Evolutionary conservation across 2,329 filamentous ascomycete genomes (phyloP).

Genomic region (Colletotrichum orbiculare): DNA sequence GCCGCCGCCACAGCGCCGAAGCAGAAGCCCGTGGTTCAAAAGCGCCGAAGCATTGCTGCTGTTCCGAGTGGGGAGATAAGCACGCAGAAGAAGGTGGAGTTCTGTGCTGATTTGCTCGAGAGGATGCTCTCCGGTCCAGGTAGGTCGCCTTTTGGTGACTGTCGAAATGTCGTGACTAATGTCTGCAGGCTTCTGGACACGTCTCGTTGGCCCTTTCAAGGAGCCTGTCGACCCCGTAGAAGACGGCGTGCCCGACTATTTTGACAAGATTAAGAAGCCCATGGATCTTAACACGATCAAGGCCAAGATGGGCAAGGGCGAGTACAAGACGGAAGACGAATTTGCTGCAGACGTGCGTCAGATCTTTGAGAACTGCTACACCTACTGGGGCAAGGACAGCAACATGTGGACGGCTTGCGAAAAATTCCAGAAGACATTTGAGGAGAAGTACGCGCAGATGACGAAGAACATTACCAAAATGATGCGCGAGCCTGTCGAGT

Average conservation of each 20-base stretch:
- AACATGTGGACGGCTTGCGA: slow-evolving; percentile 66
- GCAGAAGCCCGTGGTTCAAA: slow-evolving; percentile 46
- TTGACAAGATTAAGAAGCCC: slow-evolving; percentile 68
- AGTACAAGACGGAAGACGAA: slow-evolving; percentile 63
- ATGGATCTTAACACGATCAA: slow-evolving; percentile 73
- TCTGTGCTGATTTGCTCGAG: slow-evolving; percentile 67
- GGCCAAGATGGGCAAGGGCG: slow-evolving; percentile 64
- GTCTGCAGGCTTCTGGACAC: slow-evolving; percentile 71
- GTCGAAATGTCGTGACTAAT: slow-evolving; percentile 22
- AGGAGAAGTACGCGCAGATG: slow-evolving; percentile 70
- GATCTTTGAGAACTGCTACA: slow-evolving; percentile 73
- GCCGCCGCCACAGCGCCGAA: slow-evolving; percentile 41
- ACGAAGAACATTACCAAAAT: slow-evolving; percentile 69
- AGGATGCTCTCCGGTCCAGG: slow-evolving; percentile 72
- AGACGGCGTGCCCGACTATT: slow-evolving; percentile 71
- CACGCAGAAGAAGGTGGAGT: slow-evolving; percentile 59
- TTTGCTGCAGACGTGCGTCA: slow-evolving; percentile 69
- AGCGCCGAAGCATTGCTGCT: slow-evolving; percentile 47
- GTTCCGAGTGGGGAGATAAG: slow-evolving; percentile 38
- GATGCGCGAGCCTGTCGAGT: slow-evolving; percentile 54
- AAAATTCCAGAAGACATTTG: slow-evolving; percentile 67
- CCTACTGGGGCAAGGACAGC: slow-evolving; percentile 69
- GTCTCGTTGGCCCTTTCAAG: slow-evolving; percentile 71
- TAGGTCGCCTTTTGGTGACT: slow-evolving; percentile 43
- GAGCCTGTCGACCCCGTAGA: slow-evolving; percentile 67